Evolutionary conservation across 1,284 basidiomycete species (phyloP).

Genomic region (Ganoderma multipileum): DNA sequence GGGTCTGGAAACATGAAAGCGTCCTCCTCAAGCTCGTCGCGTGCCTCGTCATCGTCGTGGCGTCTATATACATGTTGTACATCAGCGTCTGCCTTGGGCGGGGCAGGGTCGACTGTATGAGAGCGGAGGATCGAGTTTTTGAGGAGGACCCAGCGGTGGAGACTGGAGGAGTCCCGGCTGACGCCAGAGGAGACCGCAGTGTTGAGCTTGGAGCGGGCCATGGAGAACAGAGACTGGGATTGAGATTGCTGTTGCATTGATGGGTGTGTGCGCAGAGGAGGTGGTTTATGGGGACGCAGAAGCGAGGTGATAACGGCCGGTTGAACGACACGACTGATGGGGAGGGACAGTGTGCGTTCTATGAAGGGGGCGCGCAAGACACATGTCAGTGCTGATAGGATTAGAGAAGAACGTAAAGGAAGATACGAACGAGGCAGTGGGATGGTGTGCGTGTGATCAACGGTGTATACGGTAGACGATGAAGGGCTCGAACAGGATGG

Average conservation of each 20-base stretch:
- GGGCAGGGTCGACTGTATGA: slow-evolving; percentile 43
- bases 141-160: slow-evolving; percentile 85
- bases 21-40: slow-evolving; percentile 55
- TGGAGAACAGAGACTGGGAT: slow-evolving; percentile 51
- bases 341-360: slow-evolving; percentile 37
- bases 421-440: slow-evolving; percentile 37
- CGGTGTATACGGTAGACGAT: slow-evolving; percentile 85
- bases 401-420: slow-evolving; percentile 26
- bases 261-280: slow-evolving; percentile 47
- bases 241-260: slow-evolving; percentile 45
- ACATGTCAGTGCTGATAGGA: slow-evolving; percentile 23
- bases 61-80: slow-evolving; percentile 48
- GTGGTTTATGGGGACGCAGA: slow-evolving; percentile 24
- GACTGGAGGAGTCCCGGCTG: slow-evolving; percentile 68
- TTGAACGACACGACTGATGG: slow-evolving; percentile 39
- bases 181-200: slow-evolving; percentile 54
- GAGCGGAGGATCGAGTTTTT: slow-evolving; percentile 79
- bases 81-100: slow-evolving; percentile 43
- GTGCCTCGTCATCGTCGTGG: slow-evolving; percentile 48
- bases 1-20: slow-evolving; percentile 83
- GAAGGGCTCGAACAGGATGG: slow-evolving; percentile 83
- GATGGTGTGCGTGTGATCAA: slow-evolving; percentile 43
- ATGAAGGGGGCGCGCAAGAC: slow-evolving; percentile 18
- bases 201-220: slow-evolving; percentile 80
- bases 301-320: slow-evolving; percentile 32